Percentiles rank a stretch among this genome's conserved stretches.
Conservation (phyloP, 2,329 filamentous ascomycete species). For the Botryotinia calthae region DNA sequence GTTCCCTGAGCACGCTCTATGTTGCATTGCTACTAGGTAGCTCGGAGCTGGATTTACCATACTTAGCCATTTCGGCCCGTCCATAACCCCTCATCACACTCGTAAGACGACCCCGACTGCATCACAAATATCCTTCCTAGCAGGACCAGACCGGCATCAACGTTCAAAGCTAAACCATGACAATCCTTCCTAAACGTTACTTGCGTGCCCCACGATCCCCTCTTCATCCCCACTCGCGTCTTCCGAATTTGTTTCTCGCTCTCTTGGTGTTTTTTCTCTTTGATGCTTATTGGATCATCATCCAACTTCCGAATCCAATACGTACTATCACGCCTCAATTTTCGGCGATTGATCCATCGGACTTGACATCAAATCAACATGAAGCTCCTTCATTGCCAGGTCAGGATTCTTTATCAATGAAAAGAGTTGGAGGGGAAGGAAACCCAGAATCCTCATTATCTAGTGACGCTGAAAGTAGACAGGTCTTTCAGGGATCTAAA, state of each 20-base stretch:
- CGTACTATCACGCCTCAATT: slow-evolving; percentile 6
- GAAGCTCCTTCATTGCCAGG: background rate
- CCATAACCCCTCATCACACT: background rate
- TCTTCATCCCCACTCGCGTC: slow-evolving; percentile 6
- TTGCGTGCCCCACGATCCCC: slow-evolving; percentile 12
- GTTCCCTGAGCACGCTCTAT: background rate
- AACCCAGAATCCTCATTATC: background rate
- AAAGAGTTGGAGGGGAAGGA: background rate
- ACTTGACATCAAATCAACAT: background rate
- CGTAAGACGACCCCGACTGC: background rate
- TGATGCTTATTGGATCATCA: slow-evolving; percentile 13
- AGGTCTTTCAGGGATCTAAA: background rate
- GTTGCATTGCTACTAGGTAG: slow-evolving; percentile 5
- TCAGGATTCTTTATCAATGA: background rate
- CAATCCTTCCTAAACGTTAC: slow-evolving; percentile 12
- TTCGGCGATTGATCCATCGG: background rate
- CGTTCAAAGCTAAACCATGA: slow-evolving; percentile 3
- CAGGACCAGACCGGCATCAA: background rate
- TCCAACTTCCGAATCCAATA: slow-evolving; percentile 2
- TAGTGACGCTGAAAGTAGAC: background rate
- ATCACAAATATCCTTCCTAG: background rate
- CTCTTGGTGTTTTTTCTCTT: background rate
- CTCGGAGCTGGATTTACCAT: background rate
- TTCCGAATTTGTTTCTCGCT: background rate
- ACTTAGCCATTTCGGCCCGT: background rate